phyloP scores from a whole-genome alignment of 2,329 filamentous ascomycete genomes.

The Alternaria sp. region DNA sequence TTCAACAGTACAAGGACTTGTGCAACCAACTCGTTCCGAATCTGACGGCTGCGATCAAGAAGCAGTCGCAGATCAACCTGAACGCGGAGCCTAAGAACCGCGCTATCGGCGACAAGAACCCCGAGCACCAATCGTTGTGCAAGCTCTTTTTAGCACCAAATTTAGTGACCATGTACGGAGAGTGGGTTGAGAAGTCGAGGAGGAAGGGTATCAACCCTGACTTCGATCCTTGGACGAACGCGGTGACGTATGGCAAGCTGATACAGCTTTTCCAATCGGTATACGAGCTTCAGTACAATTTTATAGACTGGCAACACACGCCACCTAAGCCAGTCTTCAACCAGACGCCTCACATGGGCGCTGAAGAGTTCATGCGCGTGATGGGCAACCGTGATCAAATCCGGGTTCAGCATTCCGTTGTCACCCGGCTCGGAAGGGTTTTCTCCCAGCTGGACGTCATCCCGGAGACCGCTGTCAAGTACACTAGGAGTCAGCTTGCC shows the following conservation, averaged over 20 bases:
- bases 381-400: neutral
- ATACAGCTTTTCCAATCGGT: neutral
- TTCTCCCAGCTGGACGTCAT: neutral
- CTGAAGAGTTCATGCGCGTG: neutral
- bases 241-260: neutral
- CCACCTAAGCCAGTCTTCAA: constrained; percentile 1
- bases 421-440: neutral
- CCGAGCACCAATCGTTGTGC: neutral
- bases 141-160: neutral
- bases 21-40: neutral
- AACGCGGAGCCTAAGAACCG: neutral
- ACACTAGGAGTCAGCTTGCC: neutral
- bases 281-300: neutral
- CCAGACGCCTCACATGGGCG: neutral
- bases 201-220: neutral
- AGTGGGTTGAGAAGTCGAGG: neutral
- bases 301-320: neutral
- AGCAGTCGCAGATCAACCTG: neutral
- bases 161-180: neutral
- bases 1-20: neutral
- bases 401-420: neutral
- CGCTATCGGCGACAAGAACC: neutral
- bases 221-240: constrained; percentile 2
- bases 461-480: neutral
- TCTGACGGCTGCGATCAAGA: neutral